Percentiles rank a stretch among this genome's conserved stretches.
phyloP scores from a whole-genome alignment of 768 basidiomycete genomes.

The Termitomyces sp. region DNA sequence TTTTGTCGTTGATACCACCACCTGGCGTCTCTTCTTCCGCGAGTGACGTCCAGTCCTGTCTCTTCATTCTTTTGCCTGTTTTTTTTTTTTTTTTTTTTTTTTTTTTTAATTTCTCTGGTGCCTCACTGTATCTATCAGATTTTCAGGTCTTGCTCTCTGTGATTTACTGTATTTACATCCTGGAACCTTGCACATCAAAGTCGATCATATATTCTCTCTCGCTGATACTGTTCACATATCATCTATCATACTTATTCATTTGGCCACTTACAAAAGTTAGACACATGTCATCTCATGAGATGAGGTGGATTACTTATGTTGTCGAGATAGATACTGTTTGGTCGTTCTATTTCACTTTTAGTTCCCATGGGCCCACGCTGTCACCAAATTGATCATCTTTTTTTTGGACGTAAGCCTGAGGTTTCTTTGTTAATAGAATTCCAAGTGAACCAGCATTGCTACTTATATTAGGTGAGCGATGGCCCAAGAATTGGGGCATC shows the following conservation, averaged over 20 bases:
- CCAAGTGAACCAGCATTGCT: not conserved
- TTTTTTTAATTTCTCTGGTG: not conserved
- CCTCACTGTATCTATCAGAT: conserved; percentile 2
- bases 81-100: not conserved
- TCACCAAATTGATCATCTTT: not conserved
- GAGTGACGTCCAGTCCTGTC: not conserved
- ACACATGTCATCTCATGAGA: not conserved
- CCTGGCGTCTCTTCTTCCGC: not conserved
- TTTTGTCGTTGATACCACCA: not conserved
- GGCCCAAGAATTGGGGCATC: not conserved
- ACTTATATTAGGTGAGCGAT: not conserved
- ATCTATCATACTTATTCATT: conserved; percentile 11
- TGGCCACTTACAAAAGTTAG: not conserved
- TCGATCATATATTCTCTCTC: not conserved
- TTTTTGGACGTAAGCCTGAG: not conserved
- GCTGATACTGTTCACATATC: not conserved
- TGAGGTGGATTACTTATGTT: not conserved
- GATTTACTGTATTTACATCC: conserved; percentile 2
- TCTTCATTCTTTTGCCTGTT: not conserved
- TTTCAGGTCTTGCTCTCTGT: not conserved
- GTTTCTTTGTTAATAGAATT: not conserved
- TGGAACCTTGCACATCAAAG: conserved; percentile 2
- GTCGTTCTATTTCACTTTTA: too few species aligned
- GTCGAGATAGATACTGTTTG: not conserved
- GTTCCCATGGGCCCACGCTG: not conserved